Evolutionary conservation across 148 eudicot genomes (phyloP).

Genomic region (Fagopyrum tataricum): DNA sequence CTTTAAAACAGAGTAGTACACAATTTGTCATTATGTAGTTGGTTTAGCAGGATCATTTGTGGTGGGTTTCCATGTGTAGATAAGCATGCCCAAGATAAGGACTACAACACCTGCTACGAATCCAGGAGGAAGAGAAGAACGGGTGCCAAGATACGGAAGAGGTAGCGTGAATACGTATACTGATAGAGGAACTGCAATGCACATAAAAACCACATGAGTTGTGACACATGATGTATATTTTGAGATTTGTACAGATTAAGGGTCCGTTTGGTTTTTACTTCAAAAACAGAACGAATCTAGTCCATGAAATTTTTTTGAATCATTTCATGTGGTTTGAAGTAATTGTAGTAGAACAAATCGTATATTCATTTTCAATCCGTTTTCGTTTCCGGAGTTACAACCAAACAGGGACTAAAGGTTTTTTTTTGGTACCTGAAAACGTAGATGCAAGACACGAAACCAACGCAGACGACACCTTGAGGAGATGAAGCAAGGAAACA

Average conservation of each 20-base stretch:
- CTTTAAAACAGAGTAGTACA: no score
- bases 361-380: no score
- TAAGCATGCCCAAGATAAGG: constrained; percentile 63
- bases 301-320: no score
- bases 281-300: no score
- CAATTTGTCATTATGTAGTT: constrained; percentile 19
- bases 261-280: no score
- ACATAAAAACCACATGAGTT: constrained; percentile 10
- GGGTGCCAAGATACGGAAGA: constrained; percentile 72
- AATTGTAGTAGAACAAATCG: no score
- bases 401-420: no score
- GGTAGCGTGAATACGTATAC: constrained; percentile 77
- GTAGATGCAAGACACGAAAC: constrained; percentile 88
- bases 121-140: constrained; percentile 76
- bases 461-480: constrained; percentile 87
- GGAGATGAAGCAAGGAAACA: constrained; percentile 73
- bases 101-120: constrained; percentile 58
- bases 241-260: no score
- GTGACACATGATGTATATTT: no score
- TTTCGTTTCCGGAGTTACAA: no score
- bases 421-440: constrained; percentile 59
- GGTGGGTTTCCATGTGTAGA: constrained; percentile 49
- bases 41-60: constrained; percentile 24
- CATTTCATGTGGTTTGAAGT: no score
- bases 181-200: constrained; percentile 60